Percentiles rank a stretch among this genome's conserved stretches.
These are phyloP conservation scores for Coemansia aciculifera DNA, from an alignment of 192 early-diverging fungal genomes.

Conservation along the genomic window DNA sequence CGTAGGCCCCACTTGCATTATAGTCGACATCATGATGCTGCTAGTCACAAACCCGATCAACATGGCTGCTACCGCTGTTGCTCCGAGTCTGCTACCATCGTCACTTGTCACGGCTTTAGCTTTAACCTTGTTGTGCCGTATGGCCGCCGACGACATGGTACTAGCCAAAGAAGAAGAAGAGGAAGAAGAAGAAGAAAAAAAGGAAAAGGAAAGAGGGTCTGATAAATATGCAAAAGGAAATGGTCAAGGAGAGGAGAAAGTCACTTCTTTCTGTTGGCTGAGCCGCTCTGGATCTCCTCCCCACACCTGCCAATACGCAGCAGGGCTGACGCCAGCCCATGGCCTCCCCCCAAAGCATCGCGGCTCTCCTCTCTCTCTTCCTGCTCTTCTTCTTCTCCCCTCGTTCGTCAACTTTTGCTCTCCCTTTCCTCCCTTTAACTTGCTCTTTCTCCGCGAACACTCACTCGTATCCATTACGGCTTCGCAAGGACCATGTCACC, in stretches of 20 bases:
- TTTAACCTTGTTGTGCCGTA: neutral
- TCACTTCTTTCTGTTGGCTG: neutral
- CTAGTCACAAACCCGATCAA: slow-evolving; percentile 24
- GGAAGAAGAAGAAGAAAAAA: neutral
- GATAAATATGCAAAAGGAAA: neutral
- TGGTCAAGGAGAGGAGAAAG: neutral
- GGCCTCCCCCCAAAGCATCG: neutral
- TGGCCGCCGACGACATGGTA: slow-evolving; percentile 7
- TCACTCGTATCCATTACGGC: neutral
- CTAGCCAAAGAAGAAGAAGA: neutral
- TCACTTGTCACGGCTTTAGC: neutral
- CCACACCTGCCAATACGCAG: neutral
- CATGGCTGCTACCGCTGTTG: slow-evolving; percentile 12
- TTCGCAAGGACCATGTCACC: slow-evolving; percentile 34
- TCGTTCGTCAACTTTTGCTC: neutral
- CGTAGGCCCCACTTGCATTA: slow-evolving; percentile 57
- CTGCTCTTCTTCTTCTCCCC: no score
- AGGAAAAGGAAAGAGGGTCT: neutral
- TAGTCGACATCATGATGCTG: slow-evolving; percentile 26
- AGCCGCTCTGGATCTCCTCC: neutral
- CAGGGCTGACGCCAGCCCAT: neutral
- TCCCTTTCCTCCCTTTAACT: neutral
- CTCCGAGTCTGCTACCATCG: neutral
- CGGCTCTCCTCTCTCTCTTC: neutral
- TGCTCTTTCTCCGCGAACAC: neutral